Percentiles rank a stretch among this genome's conserved stretches.
Evolutionary conservation across 2,329 filamentous ascomycete genomes (phyloP).

Genomic region (Claviceps digitariae): DNA sequence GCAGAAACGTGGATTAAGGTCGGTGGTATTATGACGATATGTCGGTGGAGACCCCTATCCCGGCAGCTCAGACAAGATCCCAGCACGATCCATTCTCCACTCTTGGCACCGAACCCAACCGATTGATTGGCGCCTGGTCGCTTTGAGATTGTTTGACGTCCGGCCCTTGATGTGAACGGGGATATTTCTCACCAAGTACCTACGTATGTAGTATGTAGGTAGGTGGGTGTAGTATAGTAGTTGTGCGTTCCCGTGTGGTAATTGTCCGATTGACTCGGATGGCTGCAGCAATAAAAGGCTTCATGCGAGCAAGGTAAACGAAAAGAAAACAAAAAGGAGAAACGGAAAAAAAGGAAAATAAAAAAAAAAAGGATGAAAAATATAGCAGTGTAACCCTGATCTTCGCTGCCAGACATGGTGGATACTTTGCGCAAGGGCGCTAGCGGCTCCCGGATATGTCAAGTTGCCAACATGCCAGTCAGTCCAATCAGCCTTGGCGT

Average conservation of each 20-base stretch:
- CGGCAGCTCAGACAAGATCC: conserved; percentile 2
- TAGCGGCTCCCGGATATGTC: not conserved
- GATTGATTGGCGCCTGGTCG: not conserved
- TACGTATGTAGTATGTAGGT: too few species aligned
- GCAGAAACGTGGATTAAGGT: conserved; percentile 2
- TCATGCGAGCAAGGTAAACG: too few species aligned
- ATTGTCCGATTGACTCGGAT: not conserved
- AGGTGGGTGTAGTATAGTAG: not conserved
- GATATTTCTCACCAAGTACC: not conserved
- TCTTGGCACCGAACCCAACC: not conserved
- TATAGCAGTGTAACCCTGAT: not conserved
- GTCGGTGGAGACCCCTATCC: conserved; percentile 4
- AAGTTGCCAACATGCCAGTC: not conserved
- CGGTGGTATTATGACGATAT: conserved; percentile 5
- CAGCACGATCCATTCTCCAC: conserved; percentile 8
- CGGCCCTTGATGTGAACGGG: not conserved
- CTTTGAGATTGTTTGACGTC: not conserved
- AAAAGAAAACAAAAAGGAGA: not conserved
- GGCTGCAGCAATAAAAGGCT: not conserved
- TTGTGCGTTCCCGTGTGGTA: not conserved
- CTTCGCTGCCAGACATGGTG: not conserved
- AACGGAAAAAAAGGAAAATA: not conserved
- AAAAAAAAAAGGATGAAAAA: not conserved
- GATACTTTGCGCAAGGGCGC: not conserved
- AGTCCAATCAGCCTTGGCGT: not conserved